phyloP scores from a whole-genome alignment of 2,329 filamentous ascomycete species.

The Xylariales sp. region DNA sequence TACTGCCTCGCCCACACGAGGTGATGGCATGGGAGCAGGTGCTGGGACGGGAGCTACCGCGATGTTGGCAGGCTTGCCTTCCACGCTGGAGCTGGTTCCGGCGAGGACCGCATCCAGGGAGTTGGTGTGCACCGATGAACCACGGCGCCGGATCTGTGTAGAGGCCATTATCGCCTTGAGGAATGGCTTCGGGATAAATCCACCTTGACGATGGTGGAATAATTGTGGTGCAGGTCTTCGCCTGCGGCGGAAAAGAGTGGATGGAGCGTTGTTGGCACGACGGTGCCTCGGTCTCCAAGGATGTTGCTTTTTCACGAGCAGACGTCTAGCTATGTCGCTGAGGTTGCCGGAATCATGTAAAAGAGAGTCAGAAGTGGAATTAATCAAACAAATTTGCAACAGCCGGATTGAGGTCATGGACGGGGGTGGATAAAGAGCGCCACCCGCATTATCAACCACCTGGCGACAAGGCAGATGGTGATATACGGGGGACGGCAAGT shows the following conservation, averaged over 20 bases:
- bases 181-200: conserved; percentile 13
- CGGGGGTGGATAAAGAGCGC: conserved; percentile 15
- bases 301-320: conserved; percentile 21
- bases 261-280: conserved; percentile 18
- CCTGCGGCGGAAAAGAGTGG: conserved; percentile 18
- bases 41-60: conserved; percentile 10
- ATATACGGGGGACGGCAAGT: conserved; percentile 21
- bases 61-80: conserved; percentile 7
- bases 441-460: conserved; percentile 21
- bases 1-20: conserved; percentile 11
- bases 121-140: conserved; percentile 14
- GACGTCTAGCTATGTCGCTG: conserved; percentile 16
- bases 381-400: conserved; percentile 25
- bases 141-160: conserved; percentile 19
- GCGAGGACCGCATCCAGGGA: conserved; percentile 22
- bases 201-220: conserved; percentile 4
- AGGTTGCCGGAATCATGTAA: conserved; percentile 19
- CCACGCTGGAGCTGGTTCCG: conserved; percentile 14
- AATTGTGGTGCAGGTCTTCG: conserved; percentile 11
- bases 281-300: conserved; percentile 20
- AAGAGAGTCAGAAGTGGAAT: conserved; percentile 23
- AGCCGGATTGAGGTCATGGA: conserved; percentile 25
- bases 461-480: conserved; percentile 18
- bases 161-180: conserved; percentile 20
- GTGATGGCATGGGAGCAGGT: conserved; percentile 10